Evolutionary conservation across 2,329 filamentous ascomycete genomes (phyloP).

Genomic region (Rutstroemia sp.): DNA sequence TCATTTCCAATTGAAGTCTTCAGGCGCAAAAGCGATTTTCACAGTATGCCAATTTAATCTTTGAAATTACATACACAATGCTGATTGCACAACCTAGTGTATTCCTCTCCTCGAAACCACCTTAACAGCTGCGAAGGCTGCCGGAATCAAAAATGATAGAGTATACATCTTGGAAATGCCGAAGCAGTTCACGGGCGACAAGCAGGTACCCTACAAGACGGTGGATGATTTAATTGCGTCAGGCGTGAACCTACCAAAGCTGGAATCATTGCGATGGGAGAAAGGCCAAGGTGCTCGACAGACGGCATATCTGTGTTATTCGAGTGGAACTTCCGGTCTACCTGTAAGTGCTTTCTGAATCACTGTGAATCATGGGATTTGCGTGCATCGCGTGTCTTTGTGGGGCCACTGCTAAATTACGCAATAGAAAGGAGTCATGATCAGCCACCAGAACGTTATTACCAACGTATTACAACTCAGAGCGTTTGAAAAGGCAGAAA

Average conservation of each 20-base stretch:
- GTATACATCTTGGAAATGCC: slow-evolving; percentile 69
- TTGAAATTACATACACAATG: neutral
- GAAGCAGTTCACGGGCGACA: slow-evolving; percentile 40
- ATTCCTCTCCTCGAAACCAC: slow-evolving; percentile 58
- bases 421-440: slow-evolving; percentile 69
- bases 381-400: neutral
- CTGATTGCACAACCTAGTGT: slow-evolving; percentile 35
- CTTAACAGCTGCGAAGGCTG: slow-evolving; percentile 58
- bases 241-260: slow-evolving; percentile 45
- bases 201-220: slow-evolving; percentile 53
- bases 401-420: neutral
- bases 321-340: slow-evolving; percentile 35
- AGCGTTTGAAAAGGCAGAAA: slow-evolving; percentile 44
- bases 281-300: slow-evolving; percentile 59
- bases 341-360: slow-evolving; percentile 47
- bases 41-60: slow-evolving; percentile 54
- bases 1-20: slow-evolving; percentile 73
- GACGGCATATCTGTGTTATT: slow-evolving; percentile 74
- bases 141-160: slow-evolving; percentile 60
- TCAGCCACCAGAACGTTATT: slow-evolving; percentile 77
- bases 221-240: slow-evolving; percentile 64
- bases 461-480: slow-evolving; percentile 50
- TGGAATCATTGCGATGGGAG: slow-evolving; percentile 51
- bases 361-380: neutral
- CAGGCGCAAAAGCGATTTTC: slow-evolving; percentile 63